Percentiles rank a stretch among this genome's conserved stretches.
Evolutionary conservation across 2,329 filamentous ascomycete species (phyloP).

Genomic region (Didymella lethalis): DNA sequence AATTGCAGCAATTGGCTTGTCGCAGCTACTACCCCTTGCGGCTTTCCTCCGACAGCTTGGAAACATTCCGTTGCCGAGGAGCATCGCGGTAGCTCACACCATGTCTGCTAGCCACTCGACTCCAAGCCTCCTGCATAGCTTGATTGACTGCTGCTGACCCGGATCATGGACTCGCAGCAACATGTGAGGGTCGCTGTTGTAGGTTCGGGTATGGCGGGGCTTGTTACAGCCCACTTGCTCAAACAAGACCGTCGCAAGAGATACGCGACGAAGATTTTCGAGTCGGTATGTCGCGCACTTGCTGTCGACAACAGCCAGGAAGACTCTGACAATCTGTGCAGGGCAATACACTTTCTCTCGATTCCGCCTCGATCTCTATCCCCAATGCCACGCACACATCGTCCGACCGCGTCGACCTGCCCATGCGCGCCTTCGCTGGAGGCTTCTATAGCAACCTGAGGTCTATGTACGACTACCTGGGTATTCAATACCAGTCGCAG

Average conservation of each 20-base stretch:
- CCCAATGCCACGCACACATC: constrained; percentile 34
- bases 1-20: background rate
- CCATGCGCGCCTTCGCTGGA: constrained; percentile 61
- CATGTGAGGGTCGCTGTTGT: constrained; percentile 53
- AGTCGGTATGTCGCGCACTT: constrained; percentile 49
- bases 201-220: constrained; percentile 60
- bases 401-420: constrained; percentile 56
- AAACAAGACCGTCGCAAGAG: constrained; percentile 50
- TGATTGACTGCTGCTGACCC: background rate
- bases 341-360: constrained; percentile 56
- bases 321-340: constrained; percentile 27
- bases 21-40: constrained; percentile 19
- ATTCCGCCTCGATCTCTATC: constrained; percentile 55
- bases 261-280: constrained; percentile 57
- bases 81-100: background rate
- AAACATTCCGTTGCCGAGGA: constrained; percentile 13
- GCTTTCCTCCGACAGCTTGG: constrained; percentile 9
- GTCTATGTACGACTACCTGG: constrained; percentile 64
- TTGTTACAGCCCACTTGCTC: constrained; percentile 58
- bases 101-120: constrained; percentile 2
- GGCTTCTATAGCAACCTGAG: constrained; percentile 65
- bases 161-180: constrained; percentile 21
- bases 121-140: constrained; percentile 9
- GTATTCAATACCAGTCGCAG: constrained; percentile 59
- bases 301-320: background rate